Evolutionary conservation across 2,329 filamentous ascomycete species (phyloP).

Genomic region (Elsinoe arachidis): DNA sequence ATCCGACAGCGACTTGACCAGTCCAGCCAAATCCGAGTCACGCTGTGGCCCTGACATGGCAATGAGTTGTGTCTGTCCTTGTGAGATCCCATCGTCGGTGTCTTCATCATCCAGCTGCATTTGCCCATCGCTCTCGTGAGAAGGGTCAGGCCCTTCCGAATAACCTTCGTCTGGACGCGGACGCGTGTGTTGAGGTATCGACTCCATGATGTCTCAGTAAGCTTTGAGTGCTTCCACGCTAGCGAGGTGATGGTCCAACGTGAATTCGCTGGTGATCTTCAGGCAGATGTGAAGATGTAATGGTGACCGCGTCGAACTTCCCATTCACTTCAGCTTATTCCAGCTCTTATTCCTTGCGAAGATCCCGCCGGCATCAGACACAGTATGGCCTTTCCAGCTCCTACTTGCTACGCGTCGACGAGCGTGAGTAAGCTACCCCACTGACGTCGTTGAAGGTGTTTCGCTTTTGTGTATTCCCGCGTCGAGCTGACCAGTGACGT

Average conservation of each 20-base stretch:
- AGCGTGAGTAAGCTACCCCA: neutral
- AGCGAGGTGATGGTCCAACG: neutral
- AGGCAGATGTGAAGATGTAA: neutral
- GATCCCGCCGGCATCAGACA: neutral
- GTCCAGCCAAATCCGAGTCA: neutral
- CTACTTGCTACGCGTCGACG: neutral
- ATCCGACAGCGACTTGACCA: constrained; percentile 15
- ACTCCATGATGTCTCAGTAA: constrained; percentile 1
- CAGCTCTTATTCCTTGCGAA: neutral
- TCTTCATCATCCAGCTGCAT: constrained; percentile 29
- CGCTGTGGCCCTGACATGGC: neutral
- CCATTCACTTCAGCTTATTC: neutral
- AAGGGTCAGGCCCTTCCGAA: constrained; percentile 47
- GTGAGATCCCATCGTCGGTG: constrained; percentile 14
- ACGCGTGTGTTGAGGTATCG: constrained; percentile 17
- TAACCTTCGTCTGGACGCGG: constrained; percentile 68
- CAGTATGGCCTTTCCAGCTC: neutral
- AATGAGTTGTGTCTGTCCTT: neutral
- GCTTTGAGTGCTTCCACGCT: neutral
- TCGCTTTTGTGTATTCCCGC: neutral
- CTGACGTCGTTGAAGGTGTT: constrained; percentile 1
- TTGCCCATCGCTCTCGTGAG: constrained; percentile 34
- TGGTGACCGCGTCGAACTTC: neutral
- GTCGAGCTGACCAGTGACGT: constrained; percentile 8
- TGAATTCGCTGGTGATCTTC: neutral